Conservation (phyloP, 371 early-diverging fungal species). For the Ordospora pajunii region DNA sequence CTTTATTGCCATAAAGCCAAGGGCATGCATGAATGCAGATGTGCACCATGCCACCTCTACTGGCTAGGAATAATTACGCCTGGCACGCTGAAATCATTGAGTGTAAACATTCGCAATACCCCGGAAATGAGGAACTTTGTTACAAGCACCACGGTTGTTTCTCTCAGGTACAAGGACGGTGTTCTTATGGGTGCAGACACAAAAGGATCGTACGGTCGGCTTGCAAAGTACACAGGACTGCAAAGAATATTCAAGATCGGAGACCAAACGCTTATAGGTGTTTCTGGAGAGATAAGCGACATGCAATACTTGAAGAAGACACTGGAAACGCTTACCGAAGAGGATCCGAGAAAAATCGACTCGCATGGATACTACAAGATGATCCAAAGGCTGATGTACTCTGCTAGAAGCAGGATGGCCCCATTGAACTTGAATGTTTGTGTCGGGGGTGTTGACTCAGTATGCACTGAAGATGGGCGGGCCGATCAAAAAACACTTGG, state of each 20-base stretch:
- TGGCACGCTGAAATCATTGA: no score
- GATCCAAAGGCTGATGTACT: slow-evolving; percentile 72
- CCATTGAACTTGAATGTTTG: slow-evolving; percentile 88
- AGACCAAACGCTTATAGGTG: slow-evolving; percentile 70
- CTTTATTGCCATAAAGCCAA: slow-evolving; percentile 28
- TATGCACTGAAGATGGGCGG: neutral
- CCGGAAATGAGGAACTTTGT: slow-evolving; percentile 35
- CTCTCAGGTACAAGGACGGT: slow-evolving; percentile 85
- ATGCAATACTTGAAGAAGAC: slow-evolving; percentile 76
- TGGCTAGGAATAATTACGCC: no score
- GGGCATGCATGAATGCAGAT: neutral
- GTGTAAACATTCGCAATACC: neutral
- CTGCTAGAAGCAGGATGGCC: slow-evolving; percentile 74
- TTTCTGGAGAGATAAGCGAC: slow-evolving; percentile 85
- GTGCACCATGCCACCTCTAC: neutral
- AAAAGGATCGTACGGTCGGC: slow-evolving; percentile 81
- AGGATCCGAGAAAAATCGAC: slow-evolving; percentile 22
- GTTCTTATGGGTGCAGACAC: slow-evolving; percentile 90
- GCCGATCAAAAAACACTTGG: slow-evolving; percentile 70
- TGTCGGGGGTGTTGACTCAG: slow-evolving; percentile 71
- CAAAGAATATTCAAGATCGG: slow-evolving; percentile 72
- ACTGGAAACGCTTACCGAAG: slow-evolving; percentile 71
- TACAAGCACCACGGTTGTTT: slow-evolving; percentile 17
- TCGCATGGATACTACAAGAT: slow-evolving; percentile 53
- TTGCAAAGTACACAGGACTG: slow-evolving; percentile 81